Evolutionary conservation across 192 early-diverging fungal genomes (phyloP), one percentile per base, ranked within the genome.

Genomic region (Coemansia sp.): DNA sequence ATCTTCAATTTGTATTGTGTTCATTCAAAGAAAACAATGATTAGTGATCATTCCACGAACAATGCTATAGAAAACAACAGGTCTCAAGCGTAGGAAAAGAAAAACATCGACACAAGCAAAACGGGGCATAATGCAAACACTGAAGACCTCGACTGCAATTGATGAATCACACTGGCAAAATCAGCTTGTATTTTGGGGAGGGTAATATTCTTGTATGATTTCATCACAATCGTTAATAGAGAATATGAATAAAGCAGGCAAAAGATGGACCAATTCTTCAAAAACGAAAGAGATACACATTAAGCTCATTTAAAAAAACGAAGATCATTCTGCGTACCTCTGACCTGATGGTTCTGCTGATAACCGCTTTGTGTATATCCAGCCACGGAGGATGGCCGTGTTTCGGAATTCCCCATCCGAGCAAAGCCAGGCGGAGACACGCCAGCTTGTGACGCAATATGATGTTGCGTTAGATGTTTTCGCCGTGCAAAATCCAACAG

Each of bases 401-500:
- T 59, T 40, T 41, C 39, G 40, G 57, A 38, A 59, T 50, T 21
- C 6, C 56, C 65, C 10, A 59, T 16, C 16, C 56, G 32, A 53
- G 57, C 16, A 41, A 41, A 59, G 12, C 57, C 57, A 38, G 57
- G 39, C 39, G 57, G 26, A 9, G 57, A 23, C n/a, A 38, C 26
- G 32, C 9, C 26, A 16, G 9, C 39, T 18, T 38, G 37, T 59
- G 57, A 40, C 57, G 38, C 57, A 54, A 6, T 54, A 3, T 67
- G 65, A 45, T 64, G 75, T 19, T 68, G 71, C 0, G 74, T 53
- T 44, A 82, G 38, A 26, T 69, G 74, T 54, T 77, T 82, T 49
- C 56, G 18, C 42, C 71, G 68, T 23, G 80, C 74, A 77, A 82
- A 82, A 53, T 82, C 80, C 9, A 60, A 11, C 52, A 82, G 65